Percentiles rank a stretch among this genome's conserved stretches.
Evolutionary conservation across 2,329 filamentous ascomycete species (phyloP).

Genomic region (Trichoderma aggressivum): DNA sequence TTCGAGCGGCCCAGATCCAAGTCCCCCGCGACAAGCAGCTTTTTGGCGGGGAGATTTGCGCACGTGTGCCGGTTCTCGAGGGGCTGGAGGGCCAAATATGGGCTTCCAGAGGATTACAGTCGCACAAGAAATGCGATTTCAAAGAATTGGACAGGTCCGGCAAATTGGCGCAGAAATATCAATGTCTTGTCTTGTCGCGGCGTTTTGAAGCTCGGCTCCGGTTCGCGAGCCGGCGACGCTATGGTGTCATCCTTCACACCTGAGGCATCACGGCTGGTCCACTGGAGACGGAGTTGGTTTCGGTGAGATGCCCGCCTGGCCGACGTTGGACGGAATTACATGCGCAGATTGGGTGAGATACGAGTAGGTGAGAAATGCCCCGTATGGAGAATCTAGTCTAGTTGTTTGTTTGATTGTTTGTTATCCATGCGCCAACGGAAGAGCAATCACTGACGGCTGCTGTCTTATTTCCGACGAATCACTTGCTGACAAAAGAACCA

Average conservation of each 20-base stretch:
- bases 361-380: too few relatives aligned
- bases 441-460: not conserved
- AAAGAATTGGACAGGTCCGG: not conserved
- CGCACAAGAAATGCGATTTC: not conserved
- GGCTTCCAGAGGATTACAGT: not conserved
- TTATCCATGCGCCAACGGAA: not conserved
- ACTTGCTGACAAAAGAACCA: not conserved
- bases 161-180: conserved; percentile 11
- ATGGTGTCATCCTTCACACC: conserved; percentile 21
- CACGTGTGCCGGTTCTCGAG: not conserved
- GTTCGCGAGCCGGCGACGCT: conserved; percentile 15
- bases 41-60: conserved; percentile 1
- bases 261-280: conserved; percentile 17
- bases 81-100: not conserved
- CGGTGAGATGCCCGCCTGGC: not conserved
- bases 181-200: not conserved
- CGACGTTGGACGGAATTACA: not conserved
- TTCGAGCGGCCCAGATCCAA: not conserved
- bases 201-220: conserved; percentile 11
- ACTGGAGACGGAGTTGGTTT: not conserved
- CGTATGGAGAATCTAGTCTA: not conserved
- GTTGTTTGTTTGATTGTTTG: not conserved
- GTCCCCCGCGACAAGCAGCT: not conserved
- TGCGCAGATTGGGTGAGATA: not conserved
- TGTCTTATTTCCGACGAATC: not conserved